These are phyloP conservation scores for Sporothrix phasma DNA, from an alignment of 2,329 filamentous ascomycete genomes.

Conservation along the genomic window DNA sequence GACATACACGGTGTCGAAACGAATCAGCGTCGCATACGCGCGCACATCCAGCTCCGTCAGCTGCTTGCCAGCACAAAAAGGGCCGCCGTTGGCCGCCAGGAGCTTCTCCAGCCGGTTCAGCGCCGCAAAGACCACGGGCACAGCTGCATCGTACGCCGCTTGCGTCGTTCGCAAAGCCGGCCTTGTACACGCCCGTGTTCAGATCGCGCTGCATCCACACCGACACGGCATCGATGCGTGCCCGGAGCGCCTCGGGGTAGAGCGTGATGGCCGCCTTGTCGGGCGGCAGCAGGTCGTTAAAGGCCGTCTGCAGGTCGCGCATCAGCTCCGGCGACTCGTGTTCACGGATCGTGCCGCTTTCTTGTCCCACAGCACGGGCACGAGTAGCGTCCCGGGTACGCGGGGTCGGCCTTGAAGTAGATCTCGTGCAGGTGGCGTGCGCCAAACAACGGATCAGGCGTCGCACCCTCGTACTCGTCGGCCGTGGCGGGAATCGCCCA, in stretches of 20 bases:
- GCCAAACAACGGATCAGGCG: constrained; percentile 48
- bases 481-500: constrained; percentile 47
- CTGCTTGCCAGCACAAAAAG: constrained; percentile 42
- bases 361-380: constrained; percentile 54
- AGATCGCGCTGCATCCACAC: constrained; percentile 47
- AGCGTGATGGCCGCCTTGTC: constrained; percentile 36
- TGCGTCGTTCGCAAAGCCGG: constrained; percentile 49
- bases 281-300: constrained; percentile 37
- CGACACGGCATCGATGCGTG: constrained; percentile 41
- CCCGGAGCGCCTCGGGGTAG: constrained; percentile 40
- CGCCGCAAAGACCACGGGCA: constrained; percentile 46
- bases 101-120: constrained; percentile 48
- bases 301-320: constrained; percentile 46
- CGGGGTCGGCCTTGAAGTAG: constrained; percentile 50
- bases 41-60: constrained; percentile 52
- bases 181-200: constrained; percentile 51
- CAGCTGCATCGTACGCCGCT: constrained; percentile 43
- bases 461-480: constrained; percentile 48
- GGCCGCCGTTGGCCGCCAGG: constrained; percentile 29
- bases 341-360: constrained; percentile 46
- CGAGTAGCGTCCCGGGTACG: constrained; percentile 53
- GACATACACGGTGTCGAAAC: constrained; percentile 52
- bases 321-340: constrained; percentile 50
- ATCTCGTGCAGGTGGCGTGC: constrained; percentile 50
- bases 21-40: constrained; percentile 47